Conservation (phyloP, 2,329 filamentous ascomycete genomes). For the Paraconiothyrium sp. region DNA sequence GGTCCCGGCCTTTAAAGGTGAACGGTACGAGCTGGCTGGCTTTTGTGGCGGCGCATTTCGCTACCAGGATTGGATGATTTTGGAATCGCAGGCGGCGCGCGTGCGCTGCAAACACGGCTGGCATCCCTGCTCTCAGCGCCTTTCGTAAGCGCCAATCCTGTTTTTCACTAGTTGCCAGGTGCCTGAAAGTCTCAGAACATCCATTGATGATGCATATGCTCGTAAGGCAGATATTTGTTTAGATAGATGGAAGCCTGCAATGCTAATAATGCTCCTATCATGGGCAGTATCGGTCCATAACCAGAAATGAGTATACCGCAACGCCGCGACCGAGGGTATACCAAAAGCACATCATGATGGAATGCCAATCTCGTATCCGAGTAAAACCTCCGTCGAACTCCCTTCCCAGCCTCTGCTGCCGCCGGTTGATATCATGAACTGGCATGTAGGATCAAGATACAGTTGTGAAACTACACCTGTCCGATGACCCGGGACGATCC, state of each 20-base stretch:
- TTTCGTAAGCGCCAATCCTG: not conserved
- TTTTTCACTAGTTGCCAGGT: not conserved
- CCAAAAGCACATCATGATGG: constrained; percentile 34
- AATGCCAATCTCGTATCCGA: constrained; percentile 89
- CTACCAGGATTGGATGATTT: constrained; percentile 10
- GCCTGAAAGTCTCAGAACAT: not conserved
- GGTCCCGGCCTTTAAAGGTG: constrained; percentile 11
- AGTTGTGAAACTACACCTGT: constrained; percentile 88
- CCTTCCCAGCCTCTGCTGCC: constrained; percentile 97
- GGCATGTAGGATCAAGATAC: constrained; percentile 86
- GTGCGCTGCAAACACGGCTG: constrained; percentile 9
- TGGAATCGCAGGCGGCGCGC: not conserved
- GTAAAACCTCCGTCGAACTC: constrained; percentile 83
- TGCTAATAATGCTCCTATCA: constrained; percentile 2
- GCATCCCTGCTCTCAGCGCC: constrained; percentile 6
- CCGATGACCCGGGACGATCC: constrained; percentile 92
- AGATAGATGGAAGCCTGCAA: not conserved
- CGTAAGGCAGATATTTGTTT: not conserved
- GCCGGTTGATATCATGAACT: constrained; percentile 90
- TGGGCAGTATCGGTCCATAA: not conserved
- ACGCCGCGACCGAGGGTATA: constrained; percentile 39
- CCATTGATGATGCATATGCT: not conserved
- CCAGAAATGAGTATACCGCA: constrained; percentile 6
- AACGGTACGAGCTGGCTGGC: not conserved
- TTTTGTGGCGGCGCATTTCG: constrained; percentile 15